Conservation (phyloP, 805 yeast genomes). For the Saccharomycopsis babjevae region DNA sequence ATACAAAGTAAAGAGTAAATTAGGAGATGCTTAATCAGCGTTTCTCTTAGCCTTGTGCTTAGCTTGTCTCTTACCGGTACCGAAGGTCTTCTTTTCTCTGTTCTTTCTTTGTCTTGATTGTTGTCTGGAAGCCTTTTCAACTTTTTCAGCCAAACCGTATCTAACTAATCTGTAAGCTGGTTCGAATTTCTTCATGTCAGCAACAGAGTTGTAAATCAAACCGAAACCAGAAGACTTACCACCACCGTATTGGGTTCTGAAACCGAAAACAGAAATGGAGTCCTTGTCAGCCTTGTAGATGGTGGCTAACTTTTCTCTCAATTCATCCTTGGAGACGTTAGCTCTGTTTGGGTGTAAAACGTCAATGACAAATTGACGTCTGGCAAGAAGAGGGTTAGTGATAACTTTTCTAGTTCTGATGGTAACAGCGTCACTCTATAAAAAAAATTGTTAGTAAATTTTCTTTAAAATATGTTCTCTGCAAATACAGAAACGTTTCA, state of each 20-base stretch:
- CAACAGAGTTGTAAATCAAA: slow-evolving; percentile 94
- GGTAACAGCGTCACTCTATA: slow-evolving; percentile 97
- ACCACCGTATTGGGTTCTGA: slow-evolving; percentile 99
- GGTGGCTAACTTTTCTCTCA: slow-evolving; percentile 87
- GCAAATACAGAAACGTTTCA: background rate
- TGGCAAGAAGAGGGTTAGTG: slow-evolving; percentile 97
- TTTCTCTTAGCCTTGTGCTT: slow-evolving; percentile 86
- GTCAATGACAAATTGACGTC: slow-evolving; percentile 99
- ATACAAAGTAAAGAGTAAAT: background rate
- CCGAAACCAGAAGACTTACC: slow-evolving; percentile 99
- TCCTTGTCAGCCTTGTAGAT: slow-evolving; percentile 88
- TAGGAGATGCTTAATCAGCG: slow-evolving; percentile 47
- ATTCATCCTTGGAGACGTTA: slow-evolving; percentile 98
- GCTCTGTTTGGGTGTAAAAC: slow-evolving; percentile 99
- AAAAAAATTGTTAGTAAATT: background rate
- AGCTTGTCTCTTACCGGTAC: slow-evolving; percentile 94
- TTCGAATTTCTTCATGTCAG: slow-evolving; percentile 97
- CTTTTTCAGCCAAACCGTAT: slow-evolving; percentile 94
- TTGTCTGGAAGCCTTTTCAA: slow-evolving; percentile 97
- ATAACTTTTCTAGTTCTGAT: slow-evolving; percentile 98
- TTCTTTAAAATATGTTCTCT: background rate
- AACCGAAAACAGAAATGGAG: slow-evolving; percentile 94
- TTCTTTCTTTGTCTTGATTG: slow-evolving; percentile 99
- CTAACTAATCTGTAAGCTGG: slow-evolving; percentile 99
- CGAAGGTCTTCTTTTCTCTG: slow-evolving; percentile 98